phyloP scores from a whole-genome alignment of 441 rosid genomes.

The Iberis amara region DNA sequence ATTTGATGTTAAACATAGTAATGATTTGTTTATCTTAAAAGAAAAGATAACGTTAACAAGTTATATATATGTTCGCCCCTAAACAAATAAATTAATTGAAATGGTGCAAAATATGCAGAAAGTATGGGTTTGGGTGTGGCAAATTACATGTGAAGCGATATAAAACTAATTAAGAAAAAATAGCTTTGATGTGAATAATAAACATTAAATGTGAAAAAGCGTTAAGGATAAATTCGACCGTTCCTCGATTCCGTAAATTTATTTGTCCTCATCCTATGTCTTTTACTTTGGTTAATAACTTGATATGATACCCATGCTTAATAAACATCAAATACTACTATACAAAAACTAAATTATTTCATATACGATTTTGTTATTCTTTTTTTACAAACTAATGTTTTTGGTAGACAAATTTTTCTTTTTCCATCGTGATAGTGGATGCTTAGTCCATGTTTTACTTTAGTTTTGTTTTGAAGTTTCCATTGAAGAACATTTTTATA shows the following conservation, averaged over 20 bases:
- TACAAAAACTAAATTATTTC: too few species aligned
- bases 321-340: neutral
- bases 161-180: neutral
- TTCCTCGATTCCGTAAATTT: slow-evolving; percentile 23
- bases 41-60: neutral
- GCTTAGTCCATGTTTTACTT: neutral
- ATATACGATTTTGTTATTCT: too few species aligned
- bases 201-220: slow-evolving; percentile 14
- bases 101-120: neutral
- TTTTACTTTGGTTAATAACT: slow-evolving; percentile 11
- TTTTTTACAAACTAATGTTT: too few species aligned
- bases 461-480: too few species aligned
- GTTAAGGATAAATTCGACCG: slow-evolving; percentile 31
- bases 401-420: too few species aligned
- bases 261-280: slow-evolving; percentile 28
- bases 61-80: neutral
- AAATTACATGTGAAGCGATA: slow-evolving; percentile 23
- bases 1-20: neutral
- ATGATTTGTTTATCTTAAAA: neutral
- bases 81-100: neutral
- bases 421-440: neutral
- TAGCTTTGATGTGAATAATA: slow-evolving; percentile 13
- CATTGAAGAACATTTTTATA: too few species aligned
- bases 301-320: slow-evolving; percentile 28
- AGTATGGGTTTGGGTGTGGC: neutral